Evolutionary conservation across 352 stramenopile genomes (phyloP).

Genomic region (Globisporangium lucens): DNA sequence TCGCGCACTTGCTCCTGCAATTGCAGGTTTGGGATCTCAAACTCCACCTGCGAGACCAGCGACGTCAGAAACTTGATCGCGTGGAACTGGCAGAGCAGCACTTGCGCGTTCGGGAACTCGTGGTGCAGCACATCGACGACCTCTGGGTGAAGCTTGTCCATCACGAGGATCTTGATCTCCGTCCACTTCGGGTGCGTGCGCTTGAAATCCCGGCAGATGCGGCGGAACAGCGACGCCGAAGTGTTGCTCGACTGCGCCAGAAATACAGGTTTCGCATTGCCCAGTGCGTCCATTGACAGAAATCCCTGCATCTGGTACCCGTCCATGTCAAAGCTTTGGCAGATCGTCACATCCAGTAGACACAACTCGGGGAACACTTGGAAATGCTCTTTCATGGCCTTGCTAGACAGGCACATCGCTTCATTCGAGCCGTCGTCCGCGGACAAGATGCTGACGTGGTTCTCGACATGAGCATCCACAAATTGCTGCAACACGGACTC

Average conservation of each 20-base stretch:
- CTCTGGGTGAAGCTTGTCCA: constrained; percentile 54
- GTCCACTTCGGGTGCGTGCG: constrained; percentile 62
- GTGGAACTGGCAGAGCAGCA: constrained; percentile 69
- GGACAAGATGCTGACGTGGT: constrained; percentile 72
- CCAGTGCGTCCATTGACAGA: constrained; percentile 64
- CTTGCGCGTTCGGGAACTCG: constrained; percentile 54
- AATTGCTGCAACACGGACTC: constrained; percentile 63
- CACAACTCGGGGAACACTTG: constrained; percentile 58
- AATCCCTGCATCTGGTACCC: constrained; percentile 57
- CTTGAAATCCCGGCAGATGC: constrained; percentile 74
- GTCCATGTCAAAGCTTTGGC: constrained; percentile 29
- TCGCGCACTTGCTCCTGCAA: constrained; percentile 44
- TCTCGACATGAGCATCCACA: constrained; percentile 66
- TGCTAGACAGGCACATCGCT: constrained; percentile 66
- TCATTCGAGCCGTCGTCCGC: constrained; percentile 72
- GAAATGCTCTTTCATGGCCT: constrained; percentile 73
- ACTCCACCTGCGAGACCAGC: constrained; percentile 41
- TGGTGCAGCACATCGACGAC: constrained; percentile 49
- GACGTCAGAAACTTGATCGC: constrained; percentile 63
- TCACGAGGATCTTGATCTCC: constrained; percentile 61
- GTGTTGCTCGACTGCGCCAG: constrained; percentile 48
- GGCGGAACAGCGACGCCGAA: constrained; percentile 43
- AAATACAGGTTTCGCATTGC: constrained; percentile 66
- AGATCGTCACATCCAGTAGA: constrained; percentile 49
- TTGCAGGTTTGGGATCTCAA: constrained; percentile 32